These are phyloP conservation scores for Colletotrichum nymphaeae DNA, from an alignment of 2,329 filamentous ascomycete genomes.

Conservation along the genomic window DNA sequence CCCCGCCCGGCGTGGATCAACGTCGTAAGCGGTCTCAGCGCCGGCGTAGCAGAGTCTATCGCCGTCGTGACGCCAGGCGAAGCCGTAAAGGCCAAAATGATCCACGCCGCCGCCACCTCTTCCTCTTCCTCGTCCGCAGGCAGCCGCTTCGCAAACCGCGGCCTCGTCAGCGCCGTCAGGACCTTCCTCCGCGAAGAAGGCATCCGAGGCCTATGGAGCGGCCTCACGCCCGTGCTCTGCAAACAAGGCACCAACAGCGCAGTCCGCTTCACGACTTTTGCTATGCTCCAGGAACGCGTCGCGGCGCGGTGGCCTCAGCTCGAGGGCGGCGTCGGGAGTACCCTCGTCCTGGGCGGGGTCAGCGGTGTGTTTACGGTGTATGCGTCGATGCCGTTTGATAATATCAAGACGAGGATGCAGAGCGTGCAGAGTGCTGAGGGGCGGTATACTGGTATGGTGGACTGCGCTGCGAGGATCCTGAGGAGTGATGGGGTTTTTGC, in stretches of 20 bases:
- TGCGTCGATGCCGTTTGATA: slow-evolving; percentile 24
- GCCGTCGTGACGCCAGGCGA: slow-evolving; percentile 14
- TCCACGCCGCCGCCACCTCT: not conserved
- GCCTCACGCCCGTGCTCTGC: slow-evolving; percentile 10
- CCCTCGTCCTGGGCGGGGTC: slow-evolving; percentile 9
- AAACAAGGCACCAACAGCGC: slow-evolving; percentile 21
- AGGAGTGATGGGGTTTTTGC: slow-evolving; percentile 10
- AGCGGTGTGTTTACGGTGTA: slow-evolving; percentile 26
- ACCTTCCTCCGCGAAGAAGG: slow-evolving; percentile 8
- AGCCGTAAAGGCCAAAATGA: slow-evolving; percentile 19
- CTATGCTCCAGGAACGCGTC: slow-evolving; percentile 13
- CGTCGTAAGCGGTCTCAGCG: slow-evolving; percentile 15
- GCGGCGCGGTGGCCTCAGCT: slow-evolving; percentile 10
- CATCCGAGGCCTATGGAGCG: slow-evolving; percentile 13
- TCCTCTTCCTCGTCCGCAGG: not conserved
- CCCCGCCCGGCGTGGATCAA: slow-evolving; percentile 23
- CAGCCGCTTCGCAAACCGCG: not conserved
- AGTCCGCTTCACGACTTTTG: slow-evolving; percentile 24
- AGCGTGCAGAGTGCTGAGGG: slow-evolving; percentile 14
- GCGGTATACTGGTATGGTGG: slow-evolving; percentile 17
- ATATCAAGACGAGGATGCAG: slow-evolving; percentile 28
- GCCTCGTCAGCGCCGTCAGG: not conserved
- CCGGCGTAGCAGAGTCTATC: slow-evolving; percentile 18
- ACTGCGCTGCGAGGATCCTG: slow-evolving; percentile 16
- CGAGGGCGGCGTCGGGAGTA: slow-evolving; percentile 1